Evolutionary conservation across 805 yeast genomes (phyloP).

Genomic region (Wickerhamiella occidentalis): DNA sequence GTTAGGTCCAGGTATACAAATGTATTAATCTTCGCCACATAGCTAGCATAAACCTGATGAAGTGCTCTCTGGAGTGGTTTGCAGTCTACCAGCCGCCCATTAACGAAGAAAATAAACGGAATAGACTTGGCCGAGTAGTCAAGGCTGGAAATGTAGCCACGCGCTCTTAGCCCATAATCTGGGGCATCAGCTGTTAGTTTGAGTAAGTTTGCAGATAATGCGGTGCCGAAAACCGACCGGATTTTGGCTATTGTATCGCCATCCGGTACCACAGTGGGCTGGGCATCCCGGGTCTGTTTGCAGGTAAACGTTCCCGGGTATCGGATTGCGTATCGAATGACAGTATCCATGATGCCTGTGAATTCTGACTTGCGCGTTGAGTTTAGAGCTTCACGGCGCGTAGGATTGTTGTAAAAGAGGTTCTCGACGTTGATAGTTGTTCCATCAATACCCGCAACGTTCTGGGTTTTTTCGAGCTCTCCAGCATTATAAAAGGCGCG

Average conservation of each 20-base stretch:
- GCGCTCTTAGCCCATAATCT: conserved; percentile 41
- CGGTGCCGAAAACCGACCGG: conserved; percentile 56
- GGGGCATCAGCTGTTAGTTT: conserved; percentile 27
- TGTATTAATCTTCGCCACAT: conserved; percentile 69
- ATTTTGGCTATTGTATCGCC: conserved; percentile 52
- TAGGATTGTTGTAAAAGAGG: conserved; percentile 75
- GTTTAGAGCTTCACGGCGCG: conserved; percentile 52
- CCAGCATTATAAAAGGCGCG: conserved; percentile 60
- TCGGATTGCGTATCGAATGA: conserved; percentile 74
- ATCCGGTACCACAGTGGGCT: conserved; percentile 40
- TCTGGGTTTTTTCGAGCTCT: conserved; percentile 39
- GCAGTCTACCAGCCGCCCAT: conserved; percentile 68
- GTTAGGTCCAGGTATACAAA: conserved; percentile 65
- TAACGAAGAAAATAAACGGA: conserved; percentile 71
- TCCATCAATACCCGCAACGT: conserved; percentile 79
- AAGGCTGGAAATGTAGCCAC: conserved; percentile 58
- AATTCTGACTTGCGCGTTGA: conserved; percentile 53
- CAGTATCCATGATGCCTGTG: conserved; percentile 63
- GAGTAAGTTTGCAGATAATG: conserved; percentile 53
- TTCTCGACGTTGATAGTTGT: conserved; percentile 81
- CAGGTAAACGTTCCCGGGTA: conserved; percentile 55
- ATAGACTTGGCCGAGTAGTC: conserved; percentile 53
- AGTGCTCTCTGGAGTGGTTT: conserved; percentile 69
- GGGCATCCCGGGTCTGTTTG: conserved; percentile 66
- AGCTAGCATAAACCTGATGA: conserved; percentile 45